These are phyloP conservation scores for Funneliformis caledonium DNA, from an alignment of 371 early-diverging fungal species.

Conservation along the genomic window DNA sequence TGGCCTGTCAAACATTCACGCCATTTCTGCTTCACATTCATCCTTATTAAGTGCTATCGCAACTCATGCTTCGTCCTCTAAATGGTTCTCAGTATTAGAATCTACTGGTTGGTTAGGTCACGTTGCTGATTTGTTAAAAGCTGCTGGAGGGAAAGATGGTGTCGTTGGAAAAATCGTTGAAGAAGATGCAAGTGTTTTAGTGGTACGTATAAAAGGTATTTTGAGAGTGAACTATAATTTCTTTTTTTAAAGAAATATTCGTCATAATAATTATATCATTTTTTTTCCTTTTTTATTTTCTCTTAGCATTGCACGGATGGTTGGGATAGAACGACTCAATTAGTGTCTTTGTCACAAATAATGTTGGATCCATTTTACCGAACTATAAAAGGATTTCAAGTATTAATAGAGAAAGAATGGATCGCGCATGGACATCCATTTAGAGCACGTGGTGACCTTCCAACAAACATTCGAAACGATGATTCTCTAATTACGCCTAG, in stretches of 20 bases:
- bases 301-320: constrained; percentile 53
- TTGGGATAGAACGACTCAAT: constrained; percentile 53
- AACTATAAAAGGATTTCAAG: constrained; percentile 49
- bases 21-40: constrained; percentile 46
- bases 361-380: constrained; percentile 51
- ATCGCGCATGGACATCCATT: constrained; percentile 50
- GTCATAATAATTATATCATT: background rate
- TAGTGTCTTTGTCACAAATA: constrained; percentile 50
- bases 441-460: constrained; percentile 44
- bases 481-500: background rate
- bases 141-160: constrained; percentile 49
- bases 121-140: constrained; percentile 48
- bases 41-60: constrained; percentile 46
- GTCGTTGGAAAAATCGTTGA: constrained; percentile 48
- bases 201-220: constrained; percentile 41
- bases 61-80: constrained; percentile 45
- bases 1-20: constrained; percentile 49
- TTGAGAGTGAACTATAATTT: background rate
- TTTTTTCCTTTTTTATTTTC: background rate
- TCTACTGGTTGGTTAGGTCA: constrained; percentile 49
- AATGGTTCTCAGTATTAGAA: constrained; percentile 47
- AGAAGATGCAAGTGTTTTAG: constrained; percentile 46
- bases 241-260: background rate
- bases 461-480: background rate
- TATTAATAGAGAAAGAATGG: constrained; percentile 54